Conservation (phyloP, 495 filamentous ascomycete genomes). For the Pyronema domesticum region DNA sequence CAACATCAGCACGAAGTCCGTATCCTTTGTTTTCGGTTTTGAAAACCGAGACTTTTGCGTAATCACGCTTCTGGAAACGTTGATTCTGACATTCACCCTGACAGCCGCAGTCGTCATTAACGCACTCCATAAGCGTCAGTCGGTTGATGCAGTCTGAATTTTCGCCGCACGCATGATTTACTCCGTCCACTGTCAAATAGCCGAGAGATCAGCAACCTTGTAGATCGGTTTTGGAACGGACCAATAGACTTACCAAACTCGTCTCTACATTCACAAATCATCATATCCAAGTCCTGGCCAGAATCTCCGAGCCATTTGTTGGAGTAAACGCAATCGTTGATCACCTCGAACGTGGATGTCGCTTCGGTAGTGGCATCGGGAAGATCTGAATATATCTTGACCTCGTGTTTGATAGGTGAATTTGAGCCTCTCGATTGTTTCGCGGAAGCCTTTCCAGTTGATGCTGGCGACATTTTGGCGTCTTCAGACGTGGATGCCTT, state of each 20-base stretch:
- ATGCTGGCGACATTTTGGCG: neutral
- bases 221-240: slow-evolving; percentile 5
- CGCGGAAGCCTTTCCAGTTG: neutral
- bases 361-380: slow-evolving; percentile 48
- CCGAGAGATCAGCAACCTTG: neutral
- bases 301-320: slow-evolving; percentile 78
- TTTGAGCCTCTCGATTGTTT: neutral
- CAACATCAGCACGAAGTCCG: slow-evolving; percentile 63
- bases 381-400: neutral
- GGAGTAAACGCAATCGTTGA: slow-evolving; percentile 68
- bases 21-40: slow-evolving; percentile 95
- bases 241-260: slow-evolving; percentile 66
- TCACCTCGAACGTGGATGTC: slow-evolving; percentile 55
- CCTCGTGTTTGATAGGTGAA: neutral
- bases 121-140: slow-evolving; percentile 92
- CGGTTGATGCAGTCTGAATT: slow-evolving; percentile 99
- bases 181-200: slow-evolving; percentile 3
- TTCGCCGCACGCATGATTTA: slow-evolving; percentile 81
- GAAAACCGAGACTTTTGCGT: slow-evolving; percentile 82
- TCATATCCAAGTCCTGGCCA: slow-evolving; percentile 51
- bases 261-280: slow-evolving; percentile 90
- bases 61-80: slow-evolving; percentile 80
- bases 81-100: slow-evolving; percentile 81
- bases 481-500: neutral
- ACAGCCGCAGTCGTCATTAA: slow-evolving; percentile 67